Conservation (phyloP, 2,329 filamentous ascomycete species). For the Cladophialophora psammophila region DNA sequence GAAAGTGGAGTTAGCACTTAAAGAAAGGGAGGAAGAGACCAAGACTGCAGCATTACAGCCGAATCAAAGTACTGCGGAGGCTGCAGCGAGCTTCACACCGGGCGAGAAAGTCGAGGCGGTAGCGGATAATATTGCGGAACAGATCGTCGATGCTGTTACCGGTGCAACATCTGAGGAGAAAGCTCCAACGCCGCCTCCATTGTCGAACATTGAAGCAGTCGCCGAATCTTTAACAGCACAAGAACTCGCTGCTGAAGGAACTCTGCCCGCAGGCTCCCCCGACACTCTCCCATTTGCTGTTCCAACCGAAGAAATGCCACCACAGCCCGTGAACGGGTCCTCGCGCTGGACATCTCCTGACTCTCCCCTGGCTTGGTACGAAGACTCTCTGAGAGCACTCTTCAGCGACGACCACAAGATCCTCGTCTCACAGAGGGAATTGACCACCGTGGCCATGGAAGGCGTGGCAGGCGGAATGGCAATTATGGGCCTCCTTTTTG, state of each 20-base stretch:
- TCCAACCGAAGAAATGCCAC: slow-evolving; percentile 20
- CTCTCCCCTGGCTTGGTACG: slow-evolving; percentile 55
- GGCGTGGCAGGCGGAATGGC: slow-evolving; percentile 71
- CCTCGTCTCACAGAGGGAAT: slow-evolving; percentile 71
- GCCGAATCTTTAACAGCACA: slow-evolving; percentile 25
- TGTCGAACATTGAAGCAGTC: slow-evolving; percentile 29
- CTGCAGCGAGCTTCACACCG: slow-evolving; percentile 19
- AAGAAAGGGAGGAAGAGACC: slow-evolving; percentile 62
- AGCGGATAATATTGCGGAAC: slow-evolving; percentile 35
- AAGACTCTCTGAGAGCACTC: slow-evolving; percentile 62
- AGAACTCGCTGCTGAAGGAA: slow-evolving; percentile 28
- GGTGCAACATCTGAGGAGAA: slow-evolving; percentile 24
- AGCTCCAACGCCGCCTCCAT: not conserved
- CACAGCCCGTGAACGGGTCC: slow-evolving; percentile 35
- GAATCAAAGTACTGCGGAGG: slow-evolving; percentile 20
- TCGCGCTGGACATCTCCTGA: slow-evolving; percentile 37
- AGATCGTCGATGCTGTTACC: slow-evolving; percentile 34
- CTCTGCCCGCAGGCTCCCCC: not conserved
- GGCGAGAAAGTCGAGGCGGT: slow-evolving; percentile 33
- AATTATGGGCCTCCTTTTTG: slow-evolving; percentile 62
- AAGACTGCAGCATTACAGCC: slow-evolving; percentile 22
- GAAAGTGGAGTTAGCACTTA: slow-evolving; percentile 72
- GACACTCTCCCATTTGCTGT: slow-evolving; percentile 14
- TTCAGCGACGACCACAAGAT: slow-evolving; percentile 69
- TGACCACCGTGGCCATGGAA: slow-evolving; percentile 73